These are phyloP conservation scores for Sporothrix curviconia DNA, from an alignment of 2,329 filamentous ascomycete species.

Conservation along the genomic window DNA sequence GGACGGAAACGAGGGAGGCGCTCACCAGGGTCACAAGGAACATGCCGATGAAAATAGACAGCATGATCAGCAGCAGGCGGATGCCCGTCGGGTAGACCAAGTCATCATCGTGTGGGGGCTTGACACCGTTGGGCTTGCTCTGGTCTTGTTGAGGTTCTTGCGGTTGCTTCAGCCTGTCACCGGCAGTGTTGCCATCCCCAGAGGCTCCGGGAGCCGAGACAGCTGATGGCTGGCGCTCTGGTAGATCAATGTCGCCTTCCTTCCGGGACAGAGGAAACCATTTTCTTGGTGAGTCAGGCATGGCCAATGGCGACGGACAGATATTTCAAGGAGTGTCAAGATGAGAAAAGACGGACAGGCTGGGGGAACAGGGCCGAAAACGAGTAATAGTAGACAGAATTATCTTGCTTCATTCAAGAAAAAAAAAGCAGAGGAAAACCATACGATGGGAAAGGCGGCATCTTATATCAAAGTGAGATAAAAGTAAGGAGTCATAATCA, in stretches of 20 bases:
- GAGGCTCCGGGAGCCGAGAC: not conserved
- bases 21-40: constrained; percentile 5
- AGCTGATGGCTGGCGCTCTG: not conserved
- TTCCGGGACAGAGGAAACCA: not conserved
- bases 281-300: not conserved
- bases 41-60: constrained; percentile 9
- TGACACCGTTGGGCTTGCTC: not conserved
- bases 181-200: not conserved
- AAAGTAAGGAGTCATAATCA: no score
- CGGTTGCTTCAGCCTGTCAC: not conserved
- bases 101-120: not conserved
- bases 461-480: no score
- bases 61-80: not conserved
- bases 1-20: not conserved
- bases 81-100: constrained; percentile 7
- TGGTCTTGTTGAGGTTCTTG: not conserved
- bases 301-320: no score
- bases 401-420: no score
- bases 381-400: no score
- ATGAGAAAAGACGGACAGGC: not conserved
- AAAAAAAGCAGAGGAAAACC: no score
- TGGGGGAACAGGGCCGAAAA: not conserved
- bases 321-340: not conserved
- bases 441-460: no score
- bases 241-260: not conserved